Percentiles rank a stretch among this genome's conserved stretches.
Evolutionary conservation across 805 yeast species (phyloP).

Genomic region (Candida methanosorbosa): DNA sequence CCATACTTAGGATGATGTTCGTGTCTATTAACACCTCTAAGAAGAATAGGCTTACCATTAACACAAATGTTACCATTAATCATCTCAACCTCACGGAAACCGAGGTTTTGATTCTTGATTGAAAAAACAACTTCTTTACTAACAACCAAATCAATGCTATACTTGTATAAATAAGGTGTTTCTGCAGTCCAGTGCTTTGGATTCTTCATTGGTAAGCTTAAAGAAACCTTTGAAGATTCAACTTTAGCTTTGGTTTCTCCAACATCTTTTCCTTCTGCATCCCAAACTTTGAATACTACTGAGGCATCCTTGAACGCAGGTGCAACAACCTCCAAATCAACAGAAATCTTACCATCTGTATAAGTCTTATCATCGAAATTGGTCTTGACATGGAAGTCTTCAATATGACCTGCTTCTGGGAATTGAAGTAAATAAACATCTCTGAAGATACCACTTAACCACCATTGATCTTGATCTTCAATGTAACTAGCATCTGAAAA

Average conservation of each 20-base stretch:
- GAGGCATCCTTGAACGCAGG: conserved; percentile 1
- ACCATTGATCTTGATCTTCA: conserved; percentile 33
- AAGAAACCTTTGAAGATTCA: not conserved
- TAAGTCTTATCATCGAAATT: conserved; percentile 8
- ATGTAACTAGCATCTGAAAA: conserved; percentile 25
- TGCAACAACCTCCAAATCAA: conserved; percentile 1
- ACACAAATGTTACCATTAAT: conserved; percentile 18
- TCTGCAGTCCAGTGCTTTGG: conserved; percentile 28
- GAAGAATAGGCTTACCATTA: conserved; percentile 21
- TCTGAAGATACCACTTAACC: conserved; percentile 30
- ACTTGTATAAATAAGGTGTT: conserved; percentile 20
- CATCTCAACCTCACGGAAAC: conserved; percentile 22
- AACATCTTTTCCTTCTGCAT: not conserved
- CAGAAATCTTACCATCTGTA: conserved; percentile 3
- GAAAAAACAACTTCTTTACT: conserved; percentile 5
- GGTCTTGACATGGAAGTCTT: conserved; percentile 20
- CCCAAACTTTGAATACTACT: not conserved
- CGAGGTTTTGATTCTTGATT: conserved; percentile 15
- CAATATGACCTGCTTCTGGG: conserved; percentile 17
- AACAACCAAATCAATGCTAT: conserved; percentile 9
- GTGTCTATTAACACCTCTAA: conserved; percentile 28
- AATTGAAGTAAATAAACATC: conserved; percentile 24
- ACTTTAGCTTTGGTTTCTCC: not conserved
- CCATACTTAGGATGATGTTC: conserved; percentile 26
- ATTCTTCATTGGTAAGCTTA: conserved; percentile 4